These are phyloP conservation scores for Chaetomiaceae sp. DNA, from an alignment of 2,329 filamentous ascomycete genomes.

Conservation along the genomic window DNA sequence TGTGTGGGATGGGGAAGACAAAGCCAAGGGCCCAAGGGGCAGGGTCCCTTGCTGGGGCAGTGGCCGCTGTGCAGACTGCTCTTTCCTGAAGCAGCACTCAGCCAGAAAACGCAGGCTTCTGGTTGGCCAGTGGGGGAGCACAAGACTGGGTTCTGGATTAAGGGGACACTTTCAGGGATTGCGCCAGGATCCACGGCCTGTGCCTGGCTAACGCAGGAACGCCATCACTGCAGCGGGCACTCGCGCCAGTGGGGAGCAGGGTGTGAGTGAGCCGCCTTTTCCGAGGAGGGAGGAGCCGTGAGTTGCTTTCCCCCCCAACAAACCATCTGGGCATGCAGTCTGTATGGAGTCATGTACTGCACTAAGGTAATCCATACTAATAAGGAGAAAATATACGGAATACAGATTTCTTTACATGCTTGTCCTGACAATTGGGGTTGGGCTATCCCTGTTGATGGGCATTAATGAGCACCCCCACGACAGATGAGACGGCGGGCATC, in stretches of 20 bases:
- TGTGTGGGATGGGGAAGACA: conserved; percentile 8
- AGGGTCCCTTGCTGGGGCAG: conserved; percentile 6
- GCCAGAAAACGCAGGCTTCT: conserved; percentile 1
- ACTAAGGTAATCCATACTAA: too few species aligned
- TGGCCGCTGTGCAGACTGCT: conserved; percentile 4
- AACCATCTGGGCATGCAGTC: too few species aligned
- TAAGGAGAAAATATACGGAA: too few species aligned
- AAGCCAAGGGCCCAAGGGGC: not conserved
- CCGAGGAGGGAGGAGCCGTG: conserved; percentile 4
- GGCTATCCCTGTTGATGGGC: conserved; percentile 5
- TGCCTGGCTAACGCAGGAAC: conserved; percentile 15
- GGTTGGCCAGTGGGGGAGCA: conserved; percentile 12
- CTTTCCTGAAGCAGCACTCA: conserved; percentile 21
- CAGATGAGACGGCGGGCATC: not conserved
- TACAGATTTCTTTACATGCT: too few species aligned
- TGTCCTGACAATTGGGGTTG: not conserved
- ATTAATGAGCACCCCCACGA: not conserved
- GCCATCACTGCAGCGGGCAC: not conserved
- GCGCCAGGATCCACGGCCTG: not conserved
- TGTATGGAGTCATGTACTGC: too few species aligned
- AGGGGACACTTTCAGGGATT: conserved; percentile 16
- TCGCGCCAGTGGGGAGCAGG: too few species aligned
- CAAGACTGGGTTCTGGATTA: conserved; percentile 16
- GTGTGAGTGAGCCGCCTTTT: conserved; percentile 3
- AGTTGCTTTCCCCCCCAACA: too few species aligned